Base-by-base conservation (phyloP, 345 rosid species). In the Gossypium bickii region DNA sequence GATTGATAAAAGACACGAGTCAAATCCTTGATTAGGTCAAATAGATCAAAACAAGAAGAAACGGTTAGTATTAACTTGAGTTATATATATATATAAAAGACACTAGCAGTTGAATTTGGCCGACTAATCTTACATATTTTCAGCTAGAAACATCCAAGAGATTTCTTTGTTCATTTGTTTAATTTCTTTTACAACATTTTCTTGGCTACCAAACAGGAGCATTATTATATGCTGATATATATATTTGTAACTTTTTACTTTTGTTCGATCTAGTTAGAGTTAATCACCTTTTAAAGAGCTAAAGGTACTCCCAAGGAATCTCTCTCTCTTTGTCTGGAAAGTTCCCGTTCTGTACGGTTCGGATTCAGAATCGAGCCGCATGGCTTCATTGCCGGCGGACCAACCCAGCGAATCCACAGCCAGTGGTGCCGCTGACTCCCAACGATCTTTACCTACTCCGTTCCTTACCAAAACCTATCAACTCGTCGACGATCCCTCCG, bases 401-500 rank as follows among this genome's bases (percentile, higher is more conserved):
- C 93, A 86, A 67, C 83, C 86, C 64, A 85, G 86, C 60, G 97
- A 86, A 67, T 80, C 93, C 48, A 81, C 87, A 0, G 82, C 90
- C 60, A 64, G 78, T 2, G 81, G 80, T 2, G 82, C 80, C 3
- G 82, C 82, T 34, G 97, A 94, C 13, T 87, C 92, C 0, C 97
- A 89, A 82, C 86, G 98, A 78, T 84, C 92, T n/a, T 78, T 94
- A 1, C 97, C 97, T 55, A 92, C 98, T 53, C 98, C 97, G 60
- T 94, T 94, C 78, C 82, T 94, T 25, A 92, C 92, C 1, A 94
- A 94, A 80, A 94, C 97, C 0, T 92, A 83, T 68, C 92, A 92
- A 75, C 92, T 94, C 3, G 98, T 91, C 1, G 98, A 90, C 53
- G 97, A 94, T 80, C 92, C 92, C 10, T 61, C 84, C 17, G 78